Evolutionary conservation across 108 stramenopile genomes (phyloP).

Genomic region (Cylindrotheca closterium): DNA sequence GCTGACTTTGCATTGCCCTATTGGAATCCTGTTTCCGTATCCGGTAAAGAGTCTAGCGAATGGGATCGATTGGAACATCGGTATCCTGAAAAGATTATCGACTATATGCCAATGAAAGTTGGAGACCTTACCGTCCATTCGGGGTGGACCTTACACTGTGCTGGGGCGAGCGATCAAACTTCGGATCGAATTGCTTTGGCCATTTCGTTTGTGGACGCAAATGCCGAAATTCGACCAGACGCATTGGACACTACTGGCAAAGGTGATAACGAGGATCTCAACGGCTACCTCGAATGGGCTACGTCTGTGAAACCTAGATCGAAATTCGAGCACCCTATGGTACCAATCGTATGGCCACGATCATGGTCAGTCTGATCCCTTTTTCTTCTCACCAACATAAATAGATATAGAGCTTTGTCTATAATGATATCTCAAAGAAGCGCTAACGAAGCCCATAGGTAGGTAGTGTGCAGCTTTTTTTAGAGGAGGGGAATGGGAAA

Average conservation of each 20-base stretch:
- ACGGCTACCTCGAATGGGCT: slow-evolving; percentile 78
- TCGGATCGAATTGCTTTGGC: slow-evolving; percentile 73
- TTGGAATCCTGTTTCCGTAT: slow-evolving; percentile 67
- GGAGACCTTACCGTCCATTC: slow-evolving; percentile 82
- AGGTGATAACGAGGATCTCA: slow-evolving; percentile 80
- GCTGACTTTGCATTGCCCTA: slow-evolving; percentile 81
- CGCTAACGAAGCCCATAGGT: too few relatives aligned
- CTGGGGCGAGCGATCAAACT: slow-evolving; percentile 39
- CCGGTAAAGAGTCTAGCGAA: background rate
- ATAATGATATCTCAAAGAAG: too few relatives aligned
- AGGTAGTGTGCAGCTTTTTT: too few relatives aligned
- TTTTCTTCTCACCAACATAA: too few relatives aligned
- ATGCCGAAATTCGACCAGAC: slow-evolving; percentile 71
- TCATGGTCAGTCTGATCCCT: too few relatives aligned
- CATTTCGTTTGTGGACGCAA: slow-evolving; percentile 76
- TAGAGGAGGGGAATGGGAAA: too few relatives aligned
- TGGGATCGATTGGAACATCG: slow-evolving; percentile 65
- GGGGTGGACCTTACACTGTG: slow-evolving; percentile 87
- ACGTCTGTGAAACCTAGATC: slow-evolving; percentile 41
- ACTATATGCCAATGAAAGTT: slow-evolving; percentile 76
- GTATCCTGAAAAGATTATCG: slow-evolving; percentile 36
- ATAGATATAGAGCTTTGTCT: too few relatives aligned
- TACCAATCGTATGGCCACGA: slow-evolving; percentile 80
- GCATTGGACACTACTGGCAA: slow-evolving; percentile 20
- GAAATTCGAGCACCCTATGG: slow-evolving; percentile 57